A percentile compares a stretch with the other conserved stretches of the same genome.
phyloP scores from a whole-genome alignment of 495 filamentous ascomycete species.

The Talaromyces stipitatus region DNA sequence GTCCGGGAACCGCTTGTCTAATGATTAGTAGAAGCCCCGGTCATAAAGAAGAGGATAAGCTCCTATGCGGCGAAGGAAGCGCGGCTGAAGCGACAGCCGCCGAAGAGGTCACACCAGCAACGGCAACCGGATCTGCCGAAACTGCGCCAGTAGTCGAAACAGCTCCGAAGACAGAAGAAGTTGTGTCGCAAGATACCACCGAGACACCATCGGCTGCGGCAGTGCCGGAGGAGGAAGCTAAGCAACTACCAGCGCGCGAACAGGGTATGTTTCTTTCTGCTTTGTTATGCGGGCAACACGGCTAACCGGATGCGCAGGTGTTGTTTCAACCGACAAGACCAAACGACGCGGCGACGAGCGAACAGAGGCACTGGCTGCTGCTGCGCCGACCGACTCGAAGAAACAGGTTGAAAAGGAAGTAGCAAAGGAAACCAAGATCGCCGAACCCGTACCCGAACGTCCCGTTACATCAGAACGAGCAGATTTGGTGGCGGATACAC shows the following conservation, averaged over 20 bases:
- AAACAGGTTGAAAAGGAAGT: constrained; percentile 14
- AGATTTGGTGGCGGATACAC: constrained; percentile 12
- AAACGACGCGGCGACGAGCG: not conserved
- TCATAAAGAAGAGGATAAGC: constrained; percentile 33
- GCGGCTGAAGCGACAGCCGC: constrained; percentile 15
- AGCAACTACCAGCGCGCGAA: not conserved
- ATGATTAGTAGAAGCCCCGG: constrained; percentile 22
- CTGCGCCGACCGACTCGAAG: not conserved
- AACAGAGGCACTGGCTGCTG: constrained; percentile 1
- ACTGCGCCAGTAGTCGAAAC: not conserved
- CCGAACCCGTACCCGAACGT: constrained; percentile 20
- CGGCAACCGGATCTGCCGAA: constrained; percentile 13
- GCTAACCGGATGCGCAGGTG: not conserved
- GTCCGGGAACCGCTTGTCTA: not conserved
- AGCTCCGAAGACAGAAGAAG: constrained; percentile 12
- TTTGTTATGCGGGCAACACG: not conserved
- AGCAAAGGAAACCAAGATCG: constrained; percentile 13
- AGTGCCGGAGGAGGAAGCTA: not conserved
- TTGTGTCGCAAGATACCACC: constrained; percentile 8
- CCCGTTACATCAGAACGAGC: constrained; percentile 3
- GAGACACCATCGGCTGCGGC: constrained; percentile 11
- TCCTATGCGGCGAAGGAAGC: constrained; percentile 25
- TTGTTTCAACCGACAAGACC: not conserved
- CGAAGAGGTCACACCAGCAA: constrained; percentile 14
- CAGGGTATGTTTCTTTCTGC: not conserved